Evolutionary conservation across 768 basidiomycete species (phyloP).

Genomic region (Termitomyces heimii): DNA sequence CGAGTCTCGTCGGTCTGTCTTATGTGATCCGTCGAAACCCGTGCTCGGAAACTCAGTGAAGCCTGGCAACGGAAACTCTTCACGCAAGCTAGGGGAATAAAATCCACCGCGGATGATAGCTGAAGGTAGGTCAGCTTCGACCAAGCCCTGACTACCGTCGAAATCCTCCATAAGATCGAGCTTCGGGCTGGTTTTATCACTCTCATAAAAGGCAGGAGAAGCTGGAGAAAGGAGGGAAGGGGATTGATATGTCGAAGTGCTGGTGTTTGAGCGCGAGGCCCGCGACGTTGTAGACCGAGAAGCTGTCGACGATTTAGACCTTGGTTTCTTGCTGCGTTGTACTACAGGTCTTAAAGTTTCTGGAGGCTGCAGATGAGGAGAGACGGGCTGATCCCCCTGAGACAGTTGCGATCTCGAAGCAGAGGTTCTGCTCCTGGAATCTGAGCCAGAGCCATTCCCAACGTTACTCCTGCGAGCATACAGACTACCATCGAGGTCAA

Average conservation of each 20-base stretch:
- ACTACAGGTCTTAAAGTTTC: background rate
- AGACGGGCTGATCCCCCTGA: conserved; percentile 3
- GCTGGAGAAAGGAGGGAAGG: conserved; percentile 36
- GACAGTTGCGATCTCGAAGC: conserved; percentile 27
- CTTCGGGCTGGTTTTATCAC: background rate
- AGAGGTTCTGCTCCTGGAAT: conserved; percentile 59
- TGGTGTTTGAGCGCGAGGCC: conserved; percentile 18
- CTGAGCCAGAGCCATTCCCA: conserved; percentile 38
- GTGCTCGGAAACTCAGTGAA: background rate
- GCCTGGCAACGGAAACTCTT: conserved; percentile 7
- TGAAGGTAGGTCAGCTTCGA: conserved; percentile 10
- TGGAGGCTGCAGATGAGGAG: background rate
- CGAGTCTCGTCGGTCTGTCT: conserved; percentile 7
- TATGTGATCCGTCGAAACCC: conserved; percentile 4
- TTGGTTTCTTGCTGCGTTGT: conserved; percentile 15
- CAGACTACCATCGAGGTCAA: conserved; percentile 54
- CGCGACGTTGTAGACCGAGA: conserved; percentile 19
- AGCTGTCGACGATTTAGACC: conserved; percentile 27
- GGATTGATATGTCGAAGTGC: conserved; percentile 40
- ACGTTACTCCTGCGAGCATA: conserved; percentile 36
- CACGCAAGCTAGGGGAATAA: conserved; percentile 3
- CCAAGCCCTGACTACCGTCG: conserved; percentile 14
- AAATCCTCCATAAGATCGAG: conserved; percentile 5
- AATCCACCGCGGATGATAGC: conserved; percentile 3
- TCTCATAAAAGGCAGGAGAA: conserved; percentile 25